Evolutionary conservation across 1,139 yeast species (phyloP), one percentile per base, ranked within the genome.

Genomic region (Taphrina betulina): DNA sequence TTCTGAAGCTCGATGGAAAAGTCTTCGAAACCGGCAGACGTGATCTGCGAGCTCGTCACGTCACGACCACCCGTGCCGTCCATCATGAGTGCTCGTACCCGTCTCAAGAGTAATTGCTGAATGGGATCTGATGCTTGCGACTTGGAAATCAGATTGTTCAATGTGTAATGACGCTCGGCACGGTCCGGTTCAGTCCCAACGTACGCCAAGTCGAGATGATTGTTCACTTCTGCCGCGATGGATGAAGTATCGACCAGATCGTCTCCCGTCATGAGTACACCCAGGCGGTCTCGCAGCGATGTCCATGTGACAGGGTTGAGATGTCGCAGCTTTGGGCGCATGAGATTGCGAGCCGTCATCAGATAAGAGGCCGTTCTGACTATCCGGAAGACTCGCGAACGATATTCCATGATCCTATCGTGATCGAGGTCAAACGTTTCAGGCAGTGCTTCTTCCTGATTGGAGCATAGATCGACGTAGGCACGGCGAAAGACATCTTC

Each of bases 391-490:
- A 19, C 23, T 10, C 42, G 50, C 10, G 44, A 28, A 5, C 56
- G 41, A 22, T 20, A 24, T 10, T 12, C 8, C 3, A 12, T 10
- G 24, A 35, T n/a, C 12, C 56, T 28, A 5, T 33, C 56, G n/a
- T 10, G 26, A 35, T 52, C 56, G n/a, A 52, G 29, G 20, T 5
- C 17, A 8, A 52, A 23, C 2, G 56, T 52, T 12, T 52, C 56
- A 8, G 56, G 56, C 16, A 26, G 5, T 7, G 7, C 12, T 7
- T 26, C 31, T 26, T 26, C 31, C 10, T 17, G 31, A n/a, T 5
- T 10, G 14, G 12, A 8, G n/a, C 23, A 37, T 16, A 35, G 36
- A 8, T 28, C 17, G 23, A 42, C 36, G 17, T 14, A 24, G 10
- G 43, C 36, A 7, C 28, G 41, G 7, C 36, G 36, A 24, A 42